These are phyloP conservation scores for Schizochytrium sp. DNA, from an alignment of 108 stramenopile species.

Conservation along the genomic window DNA sequence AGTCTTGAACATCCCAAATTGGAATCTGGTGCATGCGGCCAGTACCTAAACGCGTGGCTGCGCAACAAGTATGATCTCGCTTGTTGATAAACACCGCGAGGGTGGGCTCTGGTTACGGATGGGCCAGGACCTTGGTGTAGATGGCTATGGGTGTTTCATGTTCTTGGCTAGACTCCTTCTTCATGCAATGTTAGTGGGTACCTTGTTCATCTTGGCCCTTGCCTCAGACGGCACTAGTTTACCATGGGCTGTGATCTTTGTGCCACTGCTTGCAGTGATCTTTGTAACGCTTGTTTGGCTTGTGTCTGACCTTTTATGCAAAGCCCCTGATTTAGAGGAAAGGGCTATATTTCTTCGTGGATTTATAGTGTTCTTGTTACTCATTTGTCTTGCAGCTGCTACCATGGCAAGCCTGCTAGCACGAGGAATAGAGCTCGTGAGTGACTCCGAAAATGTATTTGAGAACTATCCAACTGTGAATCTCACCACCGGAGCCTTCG, in stretches of 20 bases:
- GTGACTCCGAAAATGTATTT: background rate
- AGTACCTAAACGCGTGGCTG: too few species aligned
- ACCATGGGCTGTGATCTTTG: background rate
- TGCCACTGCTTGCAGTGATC: slow-evolving; percentile 14
- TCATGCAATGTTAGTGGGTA: background rate
- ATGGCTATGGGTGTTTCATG: background rate
- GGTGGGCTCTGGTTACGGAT: background rate
- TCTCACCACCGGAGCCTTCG: background rate
- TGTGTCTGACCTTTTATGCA: slow-evolving; percentile 7
- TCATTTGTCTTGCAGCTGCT: background rate
- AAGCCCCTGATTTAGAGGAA: background rate
- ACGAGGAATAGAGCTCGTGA: background rate
- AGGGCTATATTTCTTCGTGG: slow-evolving; percentile 1
- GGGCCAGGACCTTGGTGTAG: background rate
- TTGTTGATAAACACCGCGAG: background rate
- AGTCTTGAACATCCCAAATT: too few species aligned
- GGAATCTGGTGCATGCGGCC: too few species aligned
- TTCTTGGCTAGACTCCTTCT: background rate
- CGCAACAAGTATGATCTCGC: background rate
- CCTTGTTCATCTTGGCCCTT: background rate
- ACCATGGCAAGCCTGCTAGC: slow-evolving; percentile 15
- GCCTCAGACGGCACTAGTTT: background rate
- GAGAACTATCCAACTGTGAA: background rate
- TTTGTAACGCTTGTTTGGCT: background rate
- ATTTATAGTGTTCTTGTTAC: background rate